Percentiles rank a stretch among this genome's conserved stretches.
phyloP scores from a whole-genome alignment of 1,284 basidiomycete species.

The Earliella scabrosa region DNA sequence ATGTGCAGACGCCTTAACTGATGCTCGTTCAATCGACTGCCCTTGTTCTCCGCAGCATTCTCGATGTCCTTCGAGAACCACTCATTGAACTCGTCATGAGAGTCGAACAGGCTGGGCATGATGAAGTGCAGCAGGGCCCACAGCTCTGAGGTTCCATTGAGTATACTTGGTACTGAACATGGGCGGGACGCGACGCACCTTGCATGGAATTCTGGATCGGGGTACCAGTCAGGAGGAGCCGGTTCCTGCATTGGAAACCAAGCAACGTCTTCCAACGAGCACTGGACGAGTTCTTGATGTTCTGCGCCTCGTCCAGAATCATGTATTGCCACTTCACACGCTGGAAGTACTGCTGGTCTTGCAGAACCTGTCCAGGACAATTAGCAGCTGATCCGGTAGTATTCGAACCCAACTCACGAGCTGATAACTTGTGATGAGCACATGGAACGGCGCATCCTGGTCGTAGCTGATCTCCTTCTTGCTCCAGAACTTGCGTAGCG shows the following conservation, averaged over 20 bases:
- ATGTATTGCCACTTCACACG: conserved; percentile 99
- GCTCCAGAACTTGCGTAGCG: conserved; percentile 97
- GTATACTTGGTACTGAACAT: too few relatives aligned
- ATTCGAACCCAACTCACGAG: conserved; percentile 68
- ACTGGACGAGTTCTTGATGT: conserved; percentile 98
- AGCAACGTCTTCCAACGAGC: conserved; percentile 98
- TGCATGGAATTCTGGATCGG: conserved; percentile 99
- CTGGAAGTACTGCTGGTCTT: conserved; percentile 99
- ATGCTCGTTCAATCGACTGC: conserved; percentile 91
- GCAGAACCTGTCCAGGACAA: conserved; percentile 69
- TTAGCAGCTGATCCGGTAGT: too few relatives aligned
- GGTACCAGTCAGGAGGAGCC: conserved; percentile 94
- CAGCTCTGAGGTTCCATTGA: conserved; percentile 66
- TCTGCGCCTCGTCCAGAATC: conserved; percentile 99
- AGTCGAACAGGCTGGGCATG: conserved; percentile 99
- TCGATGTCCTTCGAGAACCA: conserved; percentile 99
- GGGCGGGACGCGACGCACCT: conserved; percentile 58
- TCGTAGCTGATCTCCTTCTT: conserved; percentile 97
- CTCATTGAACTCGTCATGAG: conserved; percentile 99
- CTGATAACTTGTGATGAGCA: conserved; percentile 98
- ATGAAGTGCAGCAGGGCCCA: conserved; percentile 99
- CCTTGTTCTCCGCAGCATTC: conserved; percentile 91
- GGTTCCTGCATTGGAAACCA: conserved; percentile 95
- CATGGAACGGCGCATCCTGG: conserved; percentile 95
- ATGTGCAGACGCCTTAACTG: conserved; percentile 96